Evolutionary conservation across 192 early-diverging fungal genomes (phyloP).

Genomic region (Mortierella alpina): DNA sequence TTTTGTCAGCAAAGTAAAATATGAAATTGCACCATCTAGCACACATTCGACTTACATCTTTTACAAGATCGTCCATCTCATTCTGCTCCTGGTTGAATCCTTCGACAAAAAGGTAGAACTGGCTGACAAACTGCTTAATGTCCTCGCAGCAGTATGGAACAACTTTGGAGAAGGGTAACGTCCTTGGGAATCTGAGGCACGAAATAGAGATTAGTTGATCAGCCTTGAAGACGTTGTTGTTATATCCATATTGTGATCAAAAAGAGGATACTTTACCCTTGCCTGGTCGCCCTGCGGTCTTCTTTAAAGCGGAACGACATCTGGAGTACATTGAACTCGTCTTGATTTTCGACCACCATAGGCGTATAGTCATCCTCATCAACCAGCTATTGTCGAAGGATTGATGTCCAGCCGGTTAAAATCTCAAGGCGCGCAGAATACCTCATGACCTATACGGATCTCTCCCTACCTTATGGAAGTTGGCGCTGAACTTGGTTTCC

Average conservation of each 20-base stretch:
- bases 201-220: constrained; percentile 5
- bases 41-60: constrained; percentile 62
- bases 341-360: constrained; percentile 72
- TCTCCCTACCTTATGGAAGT: constrained; percentile 71
- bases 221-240: not conserved
- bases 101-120: constrained; percentile 88
- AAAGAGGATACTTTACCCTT: constrained; percentile 20
- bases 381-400: constrained; percentile 65
- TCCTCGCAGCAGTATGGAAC: constrained; percentile 77
- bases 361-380: constrained; percentile 87
- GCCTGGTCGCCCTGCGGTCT: constrained; percentile 52
- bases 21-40: not conserved
- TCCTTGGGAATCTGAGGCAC: constrained; percentile 70
- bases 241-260: not conserved
- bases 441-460: not conserved
- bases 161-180: constrained; percentile 85
- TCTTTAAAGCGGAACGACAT: constrained; percentile 72
- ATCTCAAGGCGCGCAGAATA: not conserved
- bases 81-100: constrained; percentile 84
- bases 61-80: constrained; percentile 90
- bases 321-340: constrained; percentile 73
- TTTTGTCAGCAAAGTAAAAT: not conserved
- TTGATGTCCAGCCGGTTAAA: not conserved
- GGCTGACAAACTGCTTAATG: constrained; percentile 76
- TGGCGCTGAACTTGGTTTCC: constrained; percentile 72